Evolutionary conservation across 164 flowering plant genomes (phyloP).

Genomic region (Santalum album): DNA sequence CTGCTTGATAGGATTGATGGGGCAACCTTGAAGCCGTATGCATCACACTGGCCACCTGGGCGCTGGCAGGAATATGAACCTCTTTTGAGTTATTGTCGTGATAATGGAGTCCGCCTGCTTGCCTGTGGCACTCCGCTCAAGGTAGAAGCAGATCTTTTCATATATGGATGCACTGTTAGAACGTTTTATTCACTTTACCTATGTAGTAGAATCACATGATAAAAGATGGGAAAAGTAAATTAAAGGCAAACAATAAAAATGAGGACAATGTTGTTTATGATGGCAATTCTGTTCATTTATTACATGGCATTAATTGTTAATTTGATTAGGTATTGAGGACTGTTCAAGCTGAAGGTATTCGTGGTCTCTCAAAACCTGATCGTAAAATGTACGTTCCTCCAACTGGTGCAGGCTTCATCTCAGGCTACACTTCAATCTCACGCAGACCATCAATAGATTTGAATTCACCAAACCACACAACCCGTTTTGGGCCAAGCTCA

Average conservation of each 20-base stretch:
- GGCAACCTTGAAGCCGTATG: slow-evolving; percentile 52
- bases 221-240: too few species aligned
- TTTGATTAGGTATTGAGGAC: slow-evolving; percentile 64
- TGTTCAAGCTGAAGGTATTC: slow-evolving; percentile 90
- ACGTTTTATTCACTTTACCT: too few species aligned
- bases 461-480: slow-evolving; percentile 33
- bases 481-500: slow-evolving; percentile 83
- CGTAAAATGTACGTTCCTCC: slow-evolving; percentile 81
- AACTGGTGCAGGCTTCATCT: slow-evolving; percentile 86
- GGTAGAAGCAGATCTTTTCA: slow-evolving; percentile 29
- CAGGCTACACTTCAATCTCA: slow-evolving; percentile 65
- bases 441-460: slow-evolving; percentile 50
- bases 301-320: slow-evolving; percentile 5
- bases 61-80: slow-evolving; percentile 96
- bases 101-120: slow-evolving; percentile 62
- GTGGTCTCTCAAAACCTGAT: slow-evolving; percentile 69
- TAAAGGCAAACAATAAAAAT: too few species aligned
- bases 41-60: slow-evolving; percentile 71
- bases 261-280: not conserved
- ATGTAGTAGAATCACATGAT: too few species aligned
- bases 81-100: slow-evolving; percentile 71
- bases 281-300: not conserved
- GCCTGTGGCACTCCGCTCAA: slow-evolving; percentile 93
- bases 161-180: not conserved
- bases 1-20: slow-evolving; percentile 60